phyloP scores from a whole-genome alignment of 768 basidiomycete genomes.

The Lactarius trivialis region DNA sequence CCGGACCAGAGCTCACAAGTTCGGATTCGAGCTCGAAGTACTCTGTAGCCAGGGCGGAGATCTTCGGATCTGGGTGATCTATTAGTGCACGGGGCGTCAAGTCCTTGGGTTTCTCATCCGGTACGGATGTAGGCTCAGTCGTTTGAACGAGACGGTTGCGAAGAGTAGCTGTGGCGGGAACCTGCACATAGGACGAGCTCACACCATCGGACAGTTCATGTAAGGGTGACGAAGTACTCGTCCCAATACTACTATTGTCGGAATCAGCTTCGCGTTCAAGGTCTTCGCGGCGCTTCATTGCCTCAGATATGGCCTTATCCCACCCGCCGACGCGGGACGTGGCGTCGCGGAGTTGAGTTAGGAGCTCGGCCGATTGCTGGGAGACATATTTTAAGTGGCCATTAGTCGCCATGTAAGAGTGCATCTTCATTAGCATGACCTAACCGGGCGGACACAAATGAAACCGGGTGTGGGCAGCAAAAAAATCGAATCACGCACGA shows the following conservation, averaged over 20 bases:
- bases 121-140: background rate
- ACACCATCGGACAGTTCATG: constrained; percentile 40
- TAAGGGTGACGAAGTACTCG: constrained; percentile 29
- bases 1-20: constrained; percentile 63
- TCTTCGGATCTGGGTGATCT: constrained; percentile 57
- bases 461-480: background rate
- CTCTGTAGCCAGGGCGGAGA: constrained; percentile 67
- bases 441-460: constrained; percentile 24
- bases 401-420: constrained; percentile 88
- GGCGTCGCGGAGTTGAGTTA: constrained; percentile 41
- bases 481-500: constrained; percentile 42
- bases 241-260: background rate
- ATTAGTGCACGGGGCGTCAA: constrained; percentile 42
- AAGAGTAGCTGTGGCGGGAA: constrained; percentile 44
- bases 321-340: constrained; percentile 57
- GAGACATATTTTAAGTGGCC: constrained; percentile 63
- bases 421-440: constrained; percentile 93
- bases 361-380: constrained; percentile 39
- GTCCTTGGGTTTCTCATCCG: constrained; percentile 20
- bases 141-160: constrained; percentile 45
- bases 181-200: constrained; percentile 49
- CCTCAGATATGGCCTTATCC: constrained; percentile 51
- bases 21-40: constrained; percentile 73
- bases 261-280: constrained; percentile 32
- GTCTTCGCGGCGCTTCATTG: constrained; percentile 40